Evolutionary conservation across 1,139 yeast species (phyloP).

Genomic region (Candida glucosophila): DNA sequence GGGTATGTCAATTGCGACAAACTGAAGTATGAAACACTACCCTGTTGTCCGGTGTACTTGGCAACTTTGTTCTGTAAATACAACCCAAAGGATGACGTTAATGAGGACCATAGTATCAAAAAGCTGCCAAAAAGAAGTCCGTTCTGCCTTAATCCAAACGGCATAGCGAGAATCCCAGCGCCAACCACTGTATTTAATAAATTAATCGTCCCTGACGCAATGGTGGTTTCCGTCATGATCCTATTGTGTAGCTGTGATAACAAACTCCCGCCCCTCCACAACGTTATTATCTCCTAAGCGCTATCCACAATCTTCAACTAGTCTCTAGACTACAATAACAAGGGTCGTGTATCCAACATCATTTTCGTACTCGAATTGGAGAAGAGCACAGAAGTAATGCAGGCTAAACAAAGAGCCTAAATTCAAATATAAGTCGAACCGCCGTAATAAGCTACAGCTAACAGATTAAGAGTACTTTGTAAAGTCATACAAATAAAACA

Average conservation of each 20-base stretch:
- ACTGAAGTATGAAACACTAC: slow-evolving; percentile 44
- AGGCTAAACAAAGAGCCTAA: too few relatives aligned
- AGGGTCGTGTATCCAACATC: too few relatives aligned
- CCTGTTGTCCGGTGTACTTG: slow-evolving; percentile 39
- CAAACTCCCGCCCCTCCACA: too few relatives aligned
- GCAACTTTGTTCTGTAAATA: slow-evolving; percentile 45
- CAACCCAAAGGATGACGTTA: slow-evolving; percentile 45
- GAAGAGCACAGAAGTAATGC: too few relatives aligned
- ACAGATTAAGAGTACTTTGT: not conserved
- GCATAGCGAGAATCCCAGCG: slow-evolving; percentile 52
- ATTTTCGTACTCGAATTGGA: too few relatives aligned
- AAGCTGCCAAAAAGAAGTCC: slow-evolving; percentile 41
- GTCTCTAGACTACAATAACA: too few relatives aligned
- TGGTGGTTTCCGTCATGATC: too few relatives aligned
- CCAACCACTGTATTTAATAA: slow-evolving; percentile 47
- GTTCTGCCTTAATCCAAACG: slow-evolving; percentile 43
- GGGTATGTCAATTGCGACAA: slow-evolving; percentile 49
- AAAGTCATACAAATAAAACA: not conserved
- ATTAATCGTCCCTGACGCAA: slow-evolving; percentile 44
- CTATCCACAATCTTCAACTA: too few relatives aligned
- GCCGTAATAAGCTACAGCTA: too few relatives aligned
- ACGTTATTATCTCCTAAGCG: too few relatives aligned
- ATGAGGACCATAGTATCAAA: slow-evolving; percentile 39
- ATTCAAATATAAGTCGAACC: too few relatives aligned
- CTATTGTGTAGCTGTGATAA: too few relatives aligned